Conservation (phyloP, 1,284 basidiomycete species). For the Irpex rosettiformis region DNA sequence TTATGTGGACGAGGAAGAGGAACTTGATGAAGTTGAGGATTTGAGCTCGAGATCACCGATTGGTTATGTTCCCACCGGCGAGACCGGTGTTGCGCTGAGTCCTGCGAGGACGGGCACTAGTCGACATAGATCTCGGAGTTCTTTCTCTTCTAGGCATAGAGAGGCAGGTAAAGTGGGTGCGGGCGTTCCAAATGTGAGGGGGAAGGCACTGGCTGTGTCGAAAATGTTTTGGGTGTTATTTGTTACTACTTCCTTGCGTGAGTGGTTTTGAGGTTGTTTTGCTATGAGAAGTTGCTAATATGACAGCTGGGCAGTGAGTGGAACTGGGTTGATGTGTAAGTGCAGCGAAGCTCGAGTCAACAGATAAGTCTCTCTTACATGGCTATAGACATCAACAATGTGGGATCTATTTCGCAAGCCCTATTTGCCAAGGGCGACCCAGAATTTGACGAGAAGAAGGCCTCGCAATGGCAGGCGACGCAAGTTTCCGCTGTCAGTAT, state of each 20-base stretch:
- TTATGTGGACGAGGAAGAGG: conserved; percentile 17
- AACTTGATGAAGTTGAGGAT: conserved; percentile 9
- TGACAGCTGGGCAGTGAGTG: conserved; percentile 55
- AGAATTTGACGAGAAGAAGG: conserved; percentile 60
- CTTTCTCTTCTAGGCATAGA: conserved; percentile 18
- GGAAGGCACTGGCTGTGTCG: conserved; percentile 42
- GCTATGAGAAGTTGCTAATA: neutral
- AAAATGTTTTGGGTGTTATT: conserved; percentile 78
- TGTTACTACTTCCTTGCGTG: conserved; percentile 64
- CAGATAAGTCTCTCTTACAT: neutral
- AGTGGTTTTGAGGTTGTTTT: conserved; percentile 26
- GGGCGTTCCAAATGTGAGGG: conserved; percentile 41
- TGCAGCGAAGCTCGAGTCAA: neutral
- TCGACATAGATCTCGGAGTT: conserved; percentile 22
- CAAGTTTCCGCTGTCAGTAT: conserved; percentile 87
- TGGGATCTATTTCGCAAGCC: conserved; percentile 88
- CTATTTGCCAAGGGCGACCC: conserved; percentile 68
- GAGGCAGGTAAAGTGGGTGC: neutral
- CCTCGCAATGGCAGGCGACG: conserved; percentile 76
- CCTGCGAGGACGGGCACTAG: conserved; percentile 18
- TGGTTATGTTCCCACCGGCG: conserved; percentile 24
- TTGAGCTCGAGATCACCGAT: conserved; percentile 16
- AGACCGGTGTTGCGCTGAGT: conserved; percentile 25
- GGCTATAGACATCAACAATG: conserved; percentile 86
- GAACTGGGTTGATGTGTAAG: conserved; percentile 87